Evolutionary conservation across 768 basidiomycete genomes (phyloP).

Genomic region (Tephrocybe sp.): DNA sequence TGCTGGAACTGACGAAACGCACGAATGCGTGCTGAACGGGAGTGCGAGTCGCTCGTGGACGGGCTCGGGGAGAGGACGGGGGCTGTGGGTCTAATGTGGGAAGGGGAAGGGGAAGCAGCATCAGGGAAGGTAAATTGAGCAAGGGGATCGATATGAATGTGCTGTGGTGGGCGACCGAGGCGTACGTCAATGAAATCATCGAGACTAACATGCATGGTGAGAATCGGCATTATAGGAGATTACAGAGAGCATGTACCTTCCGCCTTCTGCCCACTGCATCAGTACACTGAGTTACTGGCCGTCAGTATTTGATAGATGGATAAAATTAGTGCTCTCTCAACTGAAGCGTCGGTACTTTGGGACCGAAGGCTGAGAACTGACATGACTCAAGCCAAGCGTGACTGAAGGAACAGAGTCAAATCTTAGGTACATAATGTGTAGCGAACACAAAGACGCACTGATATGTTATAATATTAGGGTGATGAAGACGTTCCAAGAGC

Average conservation of each 20-base stretch:
- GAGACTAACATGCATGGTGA: slow-evolving; percentile 40
- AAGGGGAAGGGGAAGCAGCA: slow-evolving; percentile 21
- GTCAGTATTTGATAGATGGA: not conserved
- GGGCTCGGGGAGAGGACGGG: slow-evolving; percentile 3
- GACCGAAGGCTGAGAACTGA: slow-evolving; percentile 88
- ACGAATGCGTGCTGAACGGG: slow-evolving; percentile 71
- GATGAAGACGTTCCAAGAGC: slow-evolving; percentile 80
- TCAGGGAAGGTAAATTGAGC: slow-evolving; percentile 24
- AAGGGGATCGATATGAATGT: slow-evolving; percentile 44
- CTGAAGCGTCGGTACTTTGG: slow-evolving; percentile 86
- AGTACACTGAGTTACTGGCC: slow-evolving; percentile 53
- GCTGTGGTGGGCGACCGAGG: slow-evolving; percentile 58
- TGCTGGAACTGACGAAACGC: slow-evolving; percentile 72
- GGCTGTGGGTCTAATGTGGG: slow-evolving; percentile 24
- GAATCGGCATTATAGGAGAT: too few species aligned
- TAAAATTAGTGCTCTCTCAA: slow-evolving; percentile 35
- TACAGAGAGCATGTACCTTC: slow-evolving; percentile 58
- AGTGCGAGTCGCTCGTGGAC: slow-evolving; percentile 37
- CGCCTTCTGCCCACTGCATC: slow-evolving; percentile 95
- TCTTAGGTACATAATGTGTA: not conserved
- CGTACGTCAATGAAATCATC: slow-evolving; percentile 87
- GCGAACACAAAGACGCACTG: slow-evolving; percentile 44
- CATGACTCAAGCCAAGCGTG: slow-evolving; percentile 90
- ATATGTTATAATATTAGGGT: slow-evolving; percentile 93
- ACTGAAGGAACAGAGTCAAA: slow-evolving; percentile 26